phyloP scores from a whole-genome alignment of 1,284 basidiomycete species.

The Volvariella surrecta region DNA sequence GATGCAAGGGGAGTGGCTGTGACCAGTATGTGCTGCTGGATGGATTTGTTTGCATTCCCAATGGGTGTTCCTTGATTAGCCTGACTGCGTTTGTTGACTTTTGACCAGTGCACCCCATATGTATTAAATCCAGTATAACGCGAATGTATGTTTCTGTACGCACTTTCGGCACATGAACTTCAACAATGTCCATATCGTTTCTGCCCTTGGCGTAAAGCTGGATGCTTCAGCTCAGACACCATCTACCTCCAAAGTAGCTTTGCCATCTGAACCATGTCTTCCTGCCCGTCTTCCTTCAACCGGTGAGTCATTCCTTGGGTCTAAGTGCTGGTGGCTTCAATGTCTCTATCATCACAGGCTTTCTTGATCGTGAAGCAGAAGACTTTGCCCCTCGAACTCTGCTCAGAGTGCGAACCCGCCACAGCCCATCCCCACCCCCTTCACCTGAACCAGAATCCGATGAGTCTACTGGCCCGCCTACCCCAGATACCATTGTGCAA shows the following conservation, averaged over 20 bases:
- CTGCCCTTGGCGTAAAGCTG: constrained; percentile 25
- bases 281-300: constrained; percentile 58
- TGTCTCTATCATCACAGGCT: constrained; percentile 32
- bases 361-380: constrained; percentile 61
- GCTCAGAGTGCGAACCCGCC: not conserved
- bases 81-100: no score
- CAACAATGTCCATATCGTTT: constrained; percentile 49
- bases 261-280: constrained; percentile 49
- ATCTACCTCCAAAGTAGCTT: constrained; percentile 23
- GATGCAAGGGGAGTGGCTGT: no score
- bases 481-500: no score
- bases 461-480: constrained; percentile 13
- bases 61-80: no score
- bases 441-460: constrained; percentile 36
- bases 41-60: no score
- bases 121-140: no score
- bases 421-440: constrained; percentile 16
- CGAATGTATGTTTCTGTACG: not conserved
- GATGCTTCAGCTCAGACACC: constrained; percentile 7
- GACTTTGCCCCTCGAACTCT: constrained; percentile 33
- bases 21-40: no score
- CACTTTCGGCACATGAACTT: constrained; percentile 20
- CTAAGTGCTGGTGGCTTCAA: not conserved
- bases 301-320: constrained; percentile 31
- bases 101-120: no score